Base-by-base conservation (phyloP, 495 filamentous ascomycete species). In the Aspergillus heteromorphus region DNA sequence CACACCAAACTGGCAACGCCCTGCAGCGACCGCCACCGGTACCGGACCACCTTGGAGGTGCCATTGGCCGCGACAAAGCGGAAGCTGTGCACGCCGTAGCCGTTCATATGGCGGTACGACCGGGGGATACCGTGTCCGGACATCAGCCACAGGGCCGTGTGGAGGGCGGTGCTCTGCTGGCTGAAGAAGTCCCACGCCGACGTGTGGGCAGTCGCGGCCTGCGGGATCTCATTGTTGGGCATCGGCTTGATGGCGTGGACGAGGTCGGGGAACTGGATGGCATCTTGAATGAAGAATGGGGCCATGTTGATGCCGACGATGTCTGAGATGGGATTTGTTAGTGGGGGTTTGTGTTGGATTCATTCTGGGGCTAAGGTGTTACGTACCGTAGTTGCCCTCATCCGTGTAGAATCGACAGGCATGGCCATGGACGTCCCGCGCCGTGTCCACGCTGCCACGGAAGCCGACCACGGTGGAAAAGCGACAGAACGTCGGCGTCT, bases 121-220 rank as follows among this genome's bases (percentile, higher is more conserved):
- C 86, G 75, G 0, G 86, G 85, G 42, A 88, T 86, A n/a, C 86
- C 86, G 52, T 78, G 78, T 4, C 84, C 86, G 38, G 85, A 78
- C 75, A 89, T 83, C 18, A 81, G 84, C 68, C 69, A 75, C 57
- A 87, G 73, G n/a, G 87, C 71, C 1, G 79, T 84, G 56, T 86
- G 83, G 68, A 85, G 57, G 6, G 80, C 66, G 53, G 78, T 83
- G 16, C 83, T 78, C 58, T 87, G 83, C 14, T 77, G 75, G 45
- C 75, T 79, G 65, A 89, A 88, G 66, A 86, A 89, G 60, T 89
- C 86, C 80, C 83, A 89, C 11, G 85, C 84, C 0, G 80, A 79
- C 58, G 86, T 82, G 58, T 88, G 86, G 0, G 86, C 86, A 5
- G 82, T 86, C 1, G 80, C 83, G 6, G 76, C 84, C 60, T 87